Evolutionary conservation across 1,284 basidiomycete genomes (phyloP).

Genomic region (Leccinum subrobustum): DNA sequence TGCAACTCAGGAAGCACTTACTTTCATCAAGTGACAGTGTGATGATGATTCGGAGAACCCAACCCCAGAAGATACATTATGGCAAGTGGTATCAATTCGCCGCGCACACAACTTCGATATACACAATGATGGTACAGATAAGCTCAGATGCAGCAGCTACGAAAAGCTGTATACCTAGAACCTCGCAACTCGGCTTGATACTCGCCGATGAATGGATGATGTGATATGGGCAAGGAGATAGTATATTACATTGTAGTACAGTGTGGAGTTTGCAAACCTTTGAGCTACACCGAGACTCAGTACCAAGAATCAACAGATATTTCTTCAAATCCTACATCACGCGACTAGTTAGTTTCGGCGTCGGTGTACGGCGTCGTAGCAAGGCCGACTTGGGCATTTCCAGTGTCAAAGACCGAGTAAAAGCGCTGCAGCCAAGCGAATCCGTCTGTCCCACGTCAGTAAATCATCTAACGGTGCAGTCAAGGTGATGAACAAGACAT

Average conservation of each 20-base stretch:
- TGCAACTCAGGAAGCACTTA: neutral
- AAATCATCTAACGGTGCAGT: neutral
- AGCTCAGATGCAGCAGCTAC: neutral
- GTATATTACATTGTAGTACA: neutral
- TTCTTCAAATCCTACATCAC: neutral
- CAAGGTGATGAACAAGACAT: neutral
- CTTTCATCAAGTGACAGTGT: neutral
- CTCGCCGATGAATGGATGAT: neutral
- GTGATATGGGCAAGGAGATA: neutral
- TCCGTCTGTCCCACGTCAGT: slow-evolving; percentile 24
- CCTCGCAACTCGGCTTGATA: neutral
- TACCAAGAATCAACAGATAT: neutral
- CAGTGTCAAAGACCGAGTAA: slow-evolving; percentile 35
- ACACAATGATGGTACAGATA: neutral
- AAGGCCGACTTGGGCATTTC: slow-evolving; percentile 31
- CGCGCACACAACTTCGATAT: neutral
- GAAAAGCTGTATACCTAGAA: neutral
- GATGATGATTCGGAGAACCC: neutral
- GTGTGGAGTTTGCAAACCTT: neutral
- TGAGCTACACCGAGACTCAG: too few relatives aligned
- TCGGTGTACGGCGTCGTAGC: slow-evolving; percentile 34
- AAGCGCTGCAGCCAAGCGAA: slow-evolving; percentile 36
- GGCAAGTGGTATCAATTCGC: neutral
- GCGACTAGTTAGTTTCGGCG: slow-evolving; percentile 6
- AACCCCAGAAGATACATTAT: neutral